Conservation (phyloP, 495 filamentous ascomycete species). For the Penicillium malachiteum region DNA sequence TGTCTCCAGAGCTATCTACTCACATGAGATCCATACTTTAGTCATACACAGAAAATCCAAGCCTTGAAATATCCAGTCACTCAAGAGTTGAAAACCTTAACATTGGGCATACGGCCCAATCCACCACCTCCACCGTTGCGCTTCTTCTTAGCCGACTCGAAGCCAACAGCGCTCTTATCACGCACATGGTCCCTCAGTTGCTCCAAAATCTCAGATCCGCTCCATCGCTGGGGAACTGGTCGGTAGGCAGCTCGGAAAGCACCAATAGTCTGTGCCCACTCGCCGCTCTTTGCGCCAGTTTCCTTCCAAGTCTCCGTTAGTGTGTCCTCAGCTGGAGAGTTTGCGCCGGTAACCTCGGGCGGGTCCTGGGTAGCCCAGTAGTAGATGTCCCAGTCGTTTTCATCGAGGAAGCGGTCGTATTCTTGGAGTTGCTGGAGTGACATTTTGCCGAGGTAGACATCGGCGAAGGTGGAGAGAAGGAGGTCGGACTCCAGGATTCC, state of each 20-base stretch:
- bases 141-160: constrained; percentile 49
- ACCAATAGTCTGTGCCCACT: constrained; percentile 96
- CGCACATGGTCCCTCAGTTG: constrained; percentile 79
- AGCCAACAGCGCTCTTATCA: constrained; percentile 53
- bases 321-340: constrained; percentile 36
- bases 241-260: constrained; percentile 92
- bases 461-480: constrained; percentile 92
- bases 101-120: constrained; percentile 52
- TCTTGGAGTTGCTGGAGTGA: constrained; percentile 67
- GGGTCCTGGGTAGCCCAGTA: constrained; percentile 98
- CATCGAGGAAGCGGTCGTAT: constrained; percentile 93
- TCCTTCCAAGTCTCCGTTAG: constrained; percentile 56
- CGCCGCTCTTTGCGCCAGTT: constrained; percentile 59
- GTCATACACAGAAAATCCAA: not conserved
- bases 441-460: constrained; percentile 73
- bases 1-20: too few relatives aligned
- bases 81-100: constrained; percentile 48
- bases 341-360: constrained; percentile 43
- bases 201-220: constrained; percentile 70
- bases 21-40: too few relatives aligned
- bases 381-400: constrained; percentile 99
- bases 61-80: not conserved
- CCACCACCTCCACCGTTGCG: constrained; percentile 50
- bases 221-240: constrained; percentile 84
- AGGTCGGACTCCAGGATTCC: constrained; percentile 95